These are phyloP conservation scores for Brasenia schreberi DNA, from an alignment of 164 flowering plant genomes.

Conservation along the genomic window DNA sequence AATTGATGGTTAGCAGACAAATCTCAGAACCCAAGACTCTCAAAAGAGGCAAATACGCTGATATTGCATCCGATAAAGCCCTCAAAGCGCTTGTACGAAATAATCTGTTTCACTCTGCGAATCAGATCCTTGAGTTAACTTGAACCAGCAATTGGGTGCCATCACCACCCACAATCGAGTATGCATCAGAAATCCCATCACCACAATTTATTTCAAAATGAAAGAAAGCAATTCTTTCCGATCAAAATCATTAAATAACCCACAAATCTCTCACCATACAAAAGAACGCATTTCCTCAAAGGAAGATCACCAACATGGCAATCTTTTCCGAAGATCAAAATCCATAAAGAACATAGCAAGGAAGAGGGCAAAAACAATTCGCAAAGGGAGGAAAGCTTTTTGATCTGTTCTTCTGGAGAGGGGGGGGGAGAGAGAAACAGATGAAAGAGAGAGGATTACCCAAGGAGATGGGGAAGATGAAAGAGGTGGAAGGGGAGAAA, in stretches of 20 bases:
- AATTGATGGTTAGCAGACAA: too few relatives aligned
- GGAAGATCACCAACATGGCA: not conserved
- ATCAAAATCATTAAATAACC: too few relatives aligned
- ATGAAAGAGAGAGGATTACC: not conserved
- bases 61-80: constrained; percentile 2
- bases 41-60: not conserved
- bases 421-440: not conserved
- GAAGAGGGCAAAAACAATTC: not conserved
- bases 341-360: not conserved
- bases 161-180: too few relatives aligned
- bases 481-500: not conserved
- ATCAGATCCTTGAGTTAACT: too few relatives aligned
- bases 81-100: not conserved
- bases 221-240: too few relatives aligned
- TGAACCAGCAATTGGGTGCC: too few relatives aligned
- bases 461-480: not conserved
- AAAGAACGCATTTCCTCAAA: not conserved
- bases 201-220: too few relatives aligned
- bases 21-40: too few relatives aligned
- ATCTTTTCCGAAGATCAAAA: not conserved
- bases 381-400: too few relatives aligned
- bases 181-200: too few relatives aligned
- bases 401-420: not conserved
- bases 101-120: too few relatives aligned
- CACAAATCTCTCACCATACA: not conserved